Conservation (phyloP, 2,329 filamentous ascomycete species). For the Scedosporium apiospermum region DNA sequence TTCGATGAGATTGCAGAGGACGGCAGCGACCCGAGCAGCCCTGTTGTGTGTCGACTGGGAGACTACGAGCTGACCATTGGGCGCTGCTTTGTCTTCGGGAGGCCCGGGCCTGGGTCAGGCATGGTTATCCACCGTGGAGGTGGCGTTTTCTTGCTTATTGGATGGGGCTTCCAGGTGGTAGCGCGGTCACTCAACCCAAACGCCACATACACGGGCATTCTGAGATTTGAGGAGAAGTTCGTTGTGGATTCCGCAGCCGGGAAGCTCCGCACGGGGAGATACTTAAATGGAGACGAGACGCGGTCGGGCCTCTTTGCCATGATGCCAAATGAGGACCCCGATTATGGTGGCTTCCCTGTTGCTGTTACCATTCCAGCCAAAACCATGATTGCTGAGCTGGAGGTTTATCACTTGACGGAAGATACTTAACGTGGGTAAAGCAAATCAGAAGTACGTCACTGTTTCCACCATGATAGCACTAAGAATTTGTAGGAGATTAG, state of each 20-base stretch:
- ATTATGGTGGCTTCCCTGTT: constrained; percentile 47
- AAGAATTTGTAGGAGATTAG: too few species aligned
- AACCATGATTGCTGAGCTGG: constrained; percentile 35
- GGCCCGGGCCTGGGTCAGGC: constrained; percentile 24
- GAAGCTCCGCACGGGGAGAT: constrained; percentile 20
- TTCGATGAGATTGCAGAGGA: too few species aligned
- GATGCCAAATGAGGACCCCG: constrained; percentile 47
- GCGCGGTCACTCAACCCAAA: constrained; percentile 20
- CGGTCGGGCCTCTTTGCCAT: constrained; percentile 34
- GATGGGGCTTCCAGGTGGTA: constrained; percentile 26
- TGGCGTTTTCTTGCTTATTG: constrained; percentile 24
- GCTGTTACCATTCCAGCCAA: constrained; percentile 42
- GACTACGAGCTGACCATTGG: constrained; percentile 26
- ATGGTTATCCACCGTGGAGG: constrained; percentile 27
- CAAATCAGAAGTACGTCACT: too few species aligned
- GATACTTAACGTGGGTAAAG: too few species aligned
- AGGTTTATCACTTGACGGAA: constrained; percentile 25
- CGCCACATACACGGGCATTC: constrained; percentile 27
- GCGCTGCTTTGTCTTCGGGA: constrained; percentile 29
- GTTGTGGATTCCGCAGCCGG: constrained; percentile 23
- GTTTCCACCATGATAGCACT: too few species aligned
- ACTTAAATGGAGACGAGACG: constrained; percentile 31
- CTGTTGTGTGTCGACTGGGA: too few species aligned
- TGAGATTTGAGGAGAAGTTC: constrained; percentile 25
- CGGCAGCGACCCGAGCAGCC: constrained; percentile 10